Base-by-base conservation (phyloP, 805 yeast genomes). In the Lachancea fermentati region DNA sequence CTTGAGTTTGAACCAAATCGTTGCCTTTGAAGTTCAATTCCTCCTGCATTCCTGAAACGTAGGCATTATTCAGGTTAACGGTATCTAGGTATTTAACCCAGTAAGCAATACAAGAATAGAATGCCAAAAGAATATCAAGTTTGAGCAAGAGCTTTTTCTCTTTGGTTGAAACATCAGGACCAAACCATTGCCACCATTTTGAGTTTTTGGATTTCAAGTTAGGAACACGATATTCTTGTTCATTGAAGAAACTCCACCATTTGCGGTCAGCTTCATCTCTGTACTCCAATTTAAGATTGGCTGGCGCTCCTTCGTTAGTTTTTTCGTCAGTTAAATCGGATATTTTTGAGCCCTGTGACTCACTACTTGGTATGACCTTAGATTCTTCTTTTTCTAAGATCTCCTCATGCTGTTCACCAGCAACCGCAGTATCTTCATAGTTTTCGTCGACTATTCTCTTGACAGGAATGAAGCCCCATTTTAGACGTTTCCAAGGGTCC, bases 21-120 rank as follows among this genome's bases (percentile, higher is more conserved):
- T 79, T 76, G 9, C 84, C 85, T 39, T 67, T 51, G 67, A 83
- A 71, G 4, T 67, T 66, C 28, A 81, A 61, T 34, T 67, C 78
- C 48, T 72, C 78, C 43, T 71, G 60, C 75, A 82, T 68, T 15
- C 85, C 82, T 13, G 79, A 72, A 30, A 77, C 79, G 50, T 79
- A 81, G 1, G 87, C 87, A 51, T 80, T 78, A 45, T 71, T 72
- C 41, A 81, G 57, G 56, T 81, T 81, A 22, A 75, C 65, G 41
- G 71, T 74, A 50, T 81, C 86, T 40, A 81, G 59, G 47, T 73
- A 74, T 51, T 79, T 80, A 42, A 79, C 76, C 84, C 84, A 81
- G 57, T 80, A 80, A 1, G 77, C 78, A 43, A 78, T 58, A 56
- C 78, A 72, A 0, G 81, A 68, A 47, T 76, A 76, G 33, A 70